phyloP scores from a whole-genome alignment of 108 stramenopile species.

The Fragilaria radians region DNA sequence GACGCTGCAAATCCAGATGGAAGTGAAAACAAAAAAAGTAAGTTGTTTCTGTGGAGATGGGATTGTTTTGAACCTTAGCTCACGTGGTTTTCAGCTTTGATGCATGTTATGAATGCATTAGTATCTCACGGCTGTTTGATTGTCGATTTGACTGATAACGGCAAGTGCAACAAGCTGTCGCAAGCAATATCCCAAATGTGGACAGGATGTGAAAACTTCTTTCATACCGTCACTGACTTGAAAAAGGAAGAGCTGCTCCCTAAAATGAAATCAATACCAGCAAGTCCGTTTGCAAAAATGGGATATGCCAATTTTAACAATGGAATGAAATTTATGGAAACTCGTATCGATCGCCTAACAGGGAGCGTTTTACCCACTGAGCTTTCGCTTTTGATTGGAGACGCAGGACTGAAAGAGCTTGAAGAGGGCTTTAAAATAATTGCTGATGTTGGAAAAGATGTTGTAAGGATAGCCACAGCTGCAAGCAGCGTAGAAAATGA shows the following conservation, averaged over 20 bases:
- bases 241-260: conserved; percentile 19
- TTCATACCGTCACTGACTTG: conserved; percentile 16
- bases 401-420: conserved; percentile 33
- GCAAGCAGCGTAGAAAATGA: conserved; percentile 50
- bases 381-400: conserved; percentile 34
- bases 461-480: conserved; percentile 62
- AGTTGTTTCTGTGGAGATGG: too few relatives aligned
- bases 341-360: conserved; percentile 35
- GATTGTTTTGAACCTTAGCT: neutral
- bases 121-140: conserved; percentile 73
- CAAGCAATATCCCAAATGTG: conserved; percentile 55
- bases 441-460: conserved; percentile 56
- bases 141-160: conserved; percentile 75
- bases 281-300: conserved; percentile 58
- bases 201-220: conserved; percentile 45
- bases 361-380: conserved; percentile 48
- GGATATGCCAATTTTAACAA: conserved; percentile 54
- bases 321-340: conserved; percentile 77
- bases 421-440: conserved; percentile 49
- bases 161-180: conserved; percentile 36
- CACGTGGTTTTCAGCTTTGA: conserved; percentile 16
- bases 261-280: conserved; percentile 42
- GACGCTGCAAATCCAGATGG: conserved; percentile 46
- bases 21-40: conserved; percentile 53
- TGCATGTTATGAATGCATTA: conserved; percentile 85